Evolutionary conservation across 2,329 filamentous ascomycete genomes (phyloP).

Genomic region (Paecilomyces sp.): DNA sequence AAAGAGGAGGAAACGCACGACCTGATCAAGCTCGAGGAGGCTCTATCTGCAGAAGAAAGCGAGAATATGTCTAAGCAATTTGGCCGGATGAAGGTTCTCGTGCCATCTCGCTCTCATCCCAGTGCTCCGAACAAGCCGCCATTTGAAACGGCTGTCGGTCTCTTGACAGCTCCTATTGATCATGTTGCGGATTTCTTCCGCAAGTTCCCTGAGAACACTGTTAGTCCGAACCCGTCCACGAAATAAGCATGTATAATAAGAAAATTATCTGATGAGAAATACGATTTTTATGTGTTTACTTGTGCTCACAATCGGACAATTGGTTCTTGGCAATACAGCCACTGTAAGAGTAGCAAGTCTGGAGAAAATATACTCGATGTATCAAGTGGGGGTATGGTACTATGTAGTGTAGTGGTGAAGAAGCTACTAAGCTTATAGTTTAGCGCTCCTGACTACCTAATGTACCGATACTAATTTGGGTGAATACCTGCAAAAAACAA

Average conservation of each 20-base stretch:
- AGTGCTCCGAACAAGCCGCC: conserved; percentile 45
- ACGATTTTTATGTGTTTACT: neutral
- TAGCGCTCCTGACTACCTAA: no score
- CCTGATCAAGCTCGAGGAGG: conserved; percentile 41
- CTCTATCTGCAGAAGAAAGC: conserved; percentile 29
- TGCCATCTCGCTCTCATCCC: conserved; percentile 47
- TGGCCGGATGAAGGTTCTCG: conserved; percentile 47
- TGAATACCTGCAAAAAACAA: neutral
- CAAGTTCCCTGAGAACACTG: conserved; percentile 40
- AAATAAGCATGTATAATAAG: neutral
- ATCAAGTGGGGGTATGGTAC: neutral
- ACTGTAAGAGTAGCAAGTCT: neutral
- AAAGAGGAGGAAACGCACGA: conserved; percentile 46
- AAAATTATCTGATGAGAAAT: neutral
- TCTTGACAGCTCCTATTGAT: conserved; percentile 53
- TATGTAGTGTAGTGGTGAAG: neutral
- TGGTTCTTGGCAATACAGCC: neutral
- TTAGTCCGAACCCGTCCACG: neutral
- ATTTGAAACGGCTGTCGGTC: conserved; percentile 49
- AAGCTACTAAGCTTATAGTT: no score
- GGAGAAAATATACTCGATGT: neutral
- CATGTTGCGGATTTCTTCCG: conserved; percentile 48
- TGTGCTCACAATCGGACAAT: neutral
- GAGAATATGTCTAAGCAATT: conserved; percentile 39
- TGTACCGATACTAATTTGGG: no score